Evolutionary conservation across 345 rosid species (phyloP), one percentile per base, ranked within the genome.

Genomic region (Bruguiera gymnorhiza): DNA sequence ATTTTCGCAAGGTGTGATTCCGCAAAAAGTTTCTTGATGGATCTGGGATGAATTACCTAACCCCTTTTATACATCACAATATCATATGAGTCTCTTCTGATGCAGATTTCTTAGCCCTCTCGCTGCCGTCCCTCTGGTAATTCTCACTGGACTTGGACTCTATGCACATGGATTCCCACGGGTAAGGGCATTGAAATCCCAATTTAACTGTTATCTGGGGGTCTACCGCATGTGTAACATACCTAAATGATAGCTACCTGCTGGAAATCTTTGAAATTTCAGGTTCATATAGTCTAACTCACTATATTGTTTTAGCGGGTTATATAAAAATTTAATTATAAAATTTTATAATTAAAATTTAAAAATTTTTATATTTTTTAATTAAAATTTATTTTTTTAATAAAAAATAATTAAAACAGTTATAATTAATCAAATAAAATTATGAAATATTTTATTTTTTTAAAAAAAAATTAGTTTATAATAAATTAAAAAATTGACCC

Each of bases 121-220:
- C 36, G 86, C 98, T 8, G 92, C 88, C 31, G 85, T 79, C 77
- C 98, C 98, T 68, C 83, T 89, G 29, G 96, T 89, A 32, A 82
- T 85, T 82, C 96, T 94, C 63, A 90, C 94, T 10, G 97, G 89
- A 24, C 86, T 91, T 30, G 97, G 98, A 68, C 90, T 91, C 5
- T 85, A 80, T 52, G 82, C 78, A 2, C 82, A 39, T 30, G 93
- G 95, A 4, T 94, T 94, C 75, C 96, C 99, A 60, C 85, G 81
- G 83, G 97, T 87, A 82, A 82, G 70, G 55, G n/a, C 21, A 6
- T 70, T 68, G 6, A 51, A 48, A 8, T 18, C 46, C 57, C 72
- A 36, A 20, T 70, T 65, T 31, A 57, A 26, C 29, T 59, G 55
- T 0, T 56, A 16, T 30, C 43, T n/a, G n/a, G 50, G 18, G 43